phyloP scores from a whole-genome alignment of 2,329 filamentous ascomycete species.

The Leptographium galeiforme region DNA sequence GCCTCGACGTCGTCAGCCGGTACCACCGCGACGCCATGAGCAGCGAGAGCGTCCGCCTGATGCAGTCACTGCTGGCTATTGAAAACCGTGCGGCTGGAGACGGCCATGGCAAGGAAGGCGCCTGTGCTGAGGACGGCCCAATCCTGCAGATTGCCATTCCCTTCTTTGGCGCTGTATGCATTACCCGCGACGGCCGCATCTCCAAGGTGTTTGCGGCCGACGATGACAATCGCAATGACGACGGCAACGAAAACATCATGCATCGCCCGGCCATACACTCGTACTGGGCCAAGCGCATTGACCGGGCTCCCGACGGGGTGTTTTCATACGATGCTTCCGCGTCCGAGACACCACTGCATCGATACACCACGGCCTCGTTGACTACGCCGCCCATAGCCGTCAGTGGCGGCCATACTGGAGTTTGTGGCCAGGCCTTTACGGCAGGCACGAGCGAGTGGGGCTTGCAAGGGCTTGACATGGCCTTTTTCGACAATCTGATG shows the following conservation, averaged over 20 bases:
- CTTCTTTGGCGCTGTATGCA: constrained; percentile 24
- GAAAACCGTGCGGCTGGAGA: constrained; percentile 16
- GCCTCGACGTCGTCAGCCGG: constrained; percentile 2
- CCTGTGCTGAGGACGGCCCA: not conserved
- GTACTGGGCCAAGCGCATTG: no score
- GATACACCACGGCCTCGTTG: no score
- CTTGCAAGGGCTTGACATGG: constrained; percentile 20
- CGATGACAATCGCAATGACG: no score
- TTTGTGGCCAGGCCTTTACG: not conserved
- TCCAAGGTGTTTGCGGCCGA: not conserved
- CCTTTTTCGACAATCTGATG: constrained; percentile 18
- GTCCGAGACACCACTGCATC: no score
- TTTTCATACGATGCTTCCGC: not conserved
- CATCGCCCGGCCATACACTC: not conserved
- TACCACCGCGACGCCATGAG: constrained; percentile 11
- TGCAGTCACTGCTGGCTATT: constrained; percentile 23
- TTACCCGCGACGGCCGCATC: constrained; percentile 9
- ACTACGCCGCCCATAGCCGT: no score
- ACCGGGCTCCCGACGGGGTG: not conserved
- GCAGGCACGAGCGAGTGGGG: constrained; percentile 16
- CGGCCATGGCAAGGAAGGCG: not conserved
- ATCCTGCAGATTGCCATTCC: constrained; percentile 23
- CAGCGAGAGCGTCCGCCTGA: constrained; percentile 18
- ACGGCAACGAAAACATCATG: not conserved
- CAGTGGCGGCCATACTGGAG: no score